These are phyloP conservation scores for Suhomyces bolitotheri DNA, from an alignment of 1,139 yeast genomes.

Conservation along the genomic window DNA sequence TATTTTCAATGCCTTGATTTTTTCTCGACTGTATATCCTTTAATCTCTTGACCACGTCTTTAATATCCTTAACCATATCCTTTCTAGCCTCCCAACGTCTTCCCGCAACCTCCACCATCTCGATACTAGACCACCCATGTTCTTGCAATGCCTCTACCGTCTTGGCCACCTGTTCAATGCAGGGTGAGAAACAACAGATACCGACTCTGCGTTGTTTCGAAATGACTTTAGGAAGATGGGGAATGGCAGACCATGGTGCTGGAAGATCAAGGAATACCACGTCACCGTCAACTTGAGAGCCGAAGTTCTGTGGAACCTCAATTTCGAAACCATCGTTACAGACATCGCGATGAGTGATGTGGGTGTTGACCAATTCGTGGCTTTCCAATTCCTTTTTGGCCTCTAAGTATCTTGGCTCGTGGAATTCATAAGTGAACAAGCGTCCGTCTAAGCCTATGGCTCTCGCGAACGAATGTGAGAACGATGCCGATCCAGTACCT, in stretches of 20 bases:
- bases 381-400: constrained; percentile 74
- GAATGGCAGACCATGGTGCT: constrained; percentile 96
- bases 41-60: constrained; percentile 78
- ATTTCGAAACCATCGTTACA: constrained; percentile 82
- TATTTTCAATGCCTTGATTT: constrained; percentile 66
- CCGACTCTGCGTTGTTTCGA: constrained; percentile 56
- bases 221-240: constrained; percentile 64
- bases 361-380: constrained; percentile 57
- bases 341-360: constrained; percentile 88
- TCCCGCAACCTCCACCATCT: constrained; percentile 90
- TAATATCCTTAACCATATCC: constrained; percentile 78
- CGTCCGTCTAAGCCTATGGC: constrained; percentile 64
- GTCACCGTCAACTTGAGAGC: constrained; percentile 21
- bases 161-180: constrained; percentile 93
- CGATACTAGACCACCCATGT: constrained; percentile 84
- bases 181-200: constrained; percentile 94
- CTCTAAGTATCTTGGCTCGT: constrained; percentile 75
- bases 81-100: constrained; percentile 89
- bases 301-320: constrained; percentile 36
- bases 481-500: constrained; percentile 97
- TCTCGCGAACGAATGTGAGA: constrained; percentile 90
- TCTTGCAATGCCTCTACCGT: constrained; percentile 73
- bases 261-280: constrained; percentile 90
- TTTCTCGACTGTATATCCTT: constrained; percentile 79
- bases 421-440: constrained; percentile 87